Percentiles rank a stretch among this genome's conserved stretches.
Conservation (phyloP, 75 land plant genomes). For the Cryptomeria japonica region DNA sequence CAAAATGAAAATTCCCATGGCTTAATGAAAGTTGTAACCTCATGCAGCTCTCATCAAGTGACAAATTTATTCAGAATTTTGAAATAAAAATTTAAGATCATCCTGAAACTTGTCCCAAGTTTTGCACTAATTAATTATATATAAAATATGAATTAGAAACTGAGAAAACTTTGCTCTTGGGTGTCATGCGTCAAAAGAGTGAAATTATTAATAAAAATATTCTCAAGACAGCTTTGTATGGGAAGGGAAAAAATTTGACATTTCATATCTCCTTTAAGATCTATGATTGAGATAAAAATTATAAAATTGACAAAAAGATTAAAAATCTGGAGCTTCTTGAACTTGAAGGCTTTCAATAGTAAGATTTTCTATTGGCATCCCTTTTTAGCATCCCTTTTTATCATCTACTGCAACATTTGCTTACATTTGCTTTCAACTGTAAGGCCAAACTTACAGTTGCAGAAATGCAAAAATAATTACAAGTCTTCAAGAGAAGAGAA, state of each 20-base stretch:
- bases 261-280: neutral
- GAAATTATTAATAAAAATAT: neutral
- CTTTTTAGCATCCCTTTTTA: too few relatives aligned
- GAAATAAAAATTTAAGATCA: neutral
- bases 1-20: neutral
- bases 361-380: too few relatives aligned
- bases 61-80: neutral
- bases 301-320: too few relatives aligned
- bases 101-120: neutral
- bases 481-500: too few relatives aligned
- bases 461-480: too few relatives aligned
- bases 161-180: neutral
- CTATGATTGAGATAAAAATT: neutral
- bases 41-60: neutral
- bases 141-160: too few relatives aligned
- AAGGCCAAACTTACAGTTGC: too few relatives aligned
- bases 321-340: neutral
- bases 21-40: neutral
- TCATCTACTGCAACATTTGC: too few relatives aligned
- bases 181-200: neutral
- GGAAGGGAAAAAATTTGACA: neutral
- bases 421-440: too few relatives aligned
- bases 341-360: neutral
- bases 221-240: neutral
- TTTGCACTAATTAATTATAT: neutral